Percentiles rank a stretch among this genome's conserved stretches.
phyloP scores from a whole-genome alignment of 768 basidiomycete genomes.

The Boletus reticulatus region DNA sequence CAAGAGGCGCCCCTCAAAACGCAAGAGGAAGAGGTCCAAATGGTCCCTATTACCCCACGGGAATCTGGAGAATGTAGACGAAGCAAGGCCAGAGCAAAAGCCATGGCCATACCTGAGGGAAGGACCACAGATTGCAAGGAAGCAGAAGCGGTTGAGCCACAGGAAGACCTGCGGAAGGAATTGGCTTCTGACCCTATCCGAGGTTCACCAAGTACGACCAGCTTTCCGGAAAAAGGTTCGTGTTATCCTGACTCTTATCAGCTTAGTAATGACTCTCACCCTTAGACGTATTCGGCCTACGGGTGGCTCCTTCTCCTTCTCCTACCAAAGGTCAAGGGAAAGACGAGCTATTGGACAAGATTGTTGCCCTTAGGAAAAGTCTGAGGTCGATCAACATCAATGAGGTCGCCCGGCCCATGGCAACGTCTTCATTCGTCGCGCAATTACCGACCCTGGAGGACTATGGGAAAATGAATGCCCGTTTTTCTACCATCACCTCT shows the following conservation, averaged over 20 bases:
- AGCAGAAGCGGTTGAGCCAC: not conserved
- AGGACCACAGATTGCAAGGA: not conserved
- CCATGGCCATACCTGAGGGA: not conserved
- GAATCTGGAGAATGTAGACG: slow-evolving; percentile 1
- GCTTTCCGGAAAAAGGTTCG: slow-evolving; percentile 26
- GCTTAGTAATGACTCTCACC: slow-evolving; percentile 2
- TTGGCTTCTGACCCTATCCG: not conserved
- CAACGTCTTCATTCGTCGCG: slow-evolving; percentile 32
- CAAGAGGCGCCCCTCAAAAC: not conserved
- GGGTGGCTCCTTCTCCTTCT: slow-evolving; percentile 34
- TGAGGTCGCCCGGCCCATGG: slow-evolving; percentile 45
- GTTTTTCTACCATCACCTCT: slow-evolving; percentile 43
- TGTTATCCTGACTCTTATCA: not conserved
- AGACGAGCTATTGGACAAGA: slow-evolving; percentile 45
- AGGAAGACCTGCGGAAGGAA: not conserved
- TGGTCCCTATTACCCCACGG: not conserved
- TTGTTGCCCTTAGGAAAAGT: slow-evolving; percentile 55
- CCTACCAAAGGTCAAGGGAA: slow-evolving; percentile 39
- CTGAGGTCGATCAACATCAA: slow-evolving; percentile 62
- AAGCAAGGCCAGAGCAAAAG: slow-evolving; percentile 1
- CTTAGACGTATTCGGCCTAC: slow-evolving; percentile 58
- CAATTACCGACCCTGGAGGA: slow-evolving; percentile 53
- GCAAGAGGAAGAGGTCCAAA: slow-evolving; percentile 1
- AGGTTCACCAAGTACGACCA: not conserved
- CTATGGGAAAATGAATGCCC: slow-evolving; percentile 43